These are phyloP conservation scores for Aspergillus aculeatus DNA, from an alignment of 2,329 filamentous ascomycete species.

Conservation along the genomic window DNA sequence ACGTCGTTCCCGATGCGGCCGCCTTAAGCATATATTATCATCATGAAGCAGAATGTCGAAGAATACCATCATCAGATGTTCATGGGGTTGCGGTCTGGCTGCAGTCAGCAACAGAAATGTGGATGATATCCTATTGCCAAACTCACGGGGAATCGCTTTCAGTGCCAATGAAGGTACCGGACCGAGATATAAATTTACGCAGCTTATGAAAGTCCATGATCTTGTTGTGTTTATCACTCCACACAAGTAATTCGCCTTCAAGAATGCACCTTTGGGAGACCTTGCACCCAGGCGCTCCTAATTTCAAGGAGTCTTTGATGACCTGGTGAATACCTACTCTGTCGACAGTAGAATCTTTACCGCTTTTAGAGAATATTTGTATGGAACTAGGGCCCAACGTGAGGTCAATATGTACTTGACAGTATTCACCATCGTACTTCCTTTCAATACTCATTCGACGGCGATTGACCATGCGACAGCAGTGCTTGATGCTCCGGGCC, in stretches of 20 bases:
- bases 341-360: slow-evolving; percentile 81
- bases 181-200: slow-evolving; percentile 72
- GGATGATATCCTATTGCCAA: background rate
- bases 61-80: slow-evolving; percentile 61
- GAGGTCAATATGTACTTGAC: slow-evolving; percentile 79
- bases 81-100: slow-evolving; percentile 47
- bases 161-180: slow-evolving; percentile 67
- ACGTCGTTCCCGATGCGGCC: slow-evolving; percentile 42
- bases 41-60: slow-evolving; percentile 61
- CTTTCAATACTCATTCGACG: slow-evolving; percentile 70
- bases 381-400: slow-evolving; percentile 55
- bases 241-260: slow-evolving; percentile 80
- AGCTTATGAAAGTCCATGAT: slow-evolving; percentile 80
- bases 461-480: slow-evolving; percentile 61
- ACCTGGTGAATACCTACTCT: slow-evolving; percentile 60
- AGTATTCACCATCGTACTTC: slow-evolving; percentile 88
- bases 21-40: slow-evolving; percentile 51
- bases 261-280: slow-evolving; percentile 70
- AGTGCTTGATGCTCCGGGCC: slow-evolving; percentile 71
- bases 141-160: slow-evolving; percentile 66
- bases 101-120: slow-evolving; percentile 15
- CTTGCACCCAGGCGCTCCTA: slow-evolving; percentile 59
- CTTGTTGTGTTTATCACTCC: slow-evolving; percentile 62
- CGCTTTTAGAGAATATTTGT: slow-evolving; percentile 87
- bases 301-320: slow-evolving; percentile 63